Percentiles rank a stretch among this genome's conserved stretches.
phyloP scores from a whole-genome alignment of 176 grass and related monocot species.

The Puya raimondii region DNA sequence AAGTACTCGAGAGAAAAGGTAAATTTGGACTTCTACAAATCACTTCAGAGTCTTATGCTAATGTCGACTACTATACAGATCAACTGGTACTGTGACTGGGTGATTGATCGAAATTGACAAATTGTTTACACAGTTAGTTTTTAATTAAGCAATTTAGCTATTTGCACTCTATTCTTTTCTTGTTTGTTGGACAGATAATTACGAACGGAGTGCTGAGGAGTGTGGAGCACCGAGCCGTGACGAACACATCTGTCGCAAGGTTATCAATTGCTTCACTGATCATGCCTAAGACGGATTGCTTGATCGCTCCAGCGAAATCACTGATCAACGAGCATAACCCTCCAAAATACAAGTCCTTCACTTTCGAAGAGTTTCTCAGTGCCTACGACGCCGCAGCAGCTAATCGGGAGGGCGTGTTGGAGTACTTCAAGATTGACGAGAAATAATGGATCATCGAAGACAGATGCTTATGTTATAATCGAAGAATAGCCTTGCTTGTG shows the following conservation, averaged over 20 bases:
- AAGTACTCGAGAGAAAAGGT: too few species aligned
- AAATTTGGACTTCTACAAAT: too few species aligned
- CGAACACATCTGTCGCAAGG: conserved; percentile 19
- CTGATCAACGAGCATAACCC: conserved; percentile 16
- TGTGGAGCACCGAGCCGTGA: conserved; percentile 31
- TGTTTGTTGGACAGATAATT: conserved; percentile 16
- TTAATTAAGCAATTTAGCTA: too few species aligned
- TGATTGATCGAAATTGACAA: too few species aligned
- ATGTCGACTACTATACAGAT: too few species aligned
- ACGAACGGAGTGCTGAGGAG: conserved; percentile 30
- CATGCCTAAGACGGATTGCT: conserved; percentile 24
- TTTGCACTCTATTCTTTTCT: too few species aligned
- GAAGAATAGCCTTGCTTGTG: too few species aligned
- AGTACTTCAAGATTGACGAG: conserved; percentile 24
- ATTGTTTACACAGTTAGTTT: too few species aligned
- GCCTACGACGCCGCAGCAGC: conserved; percentile 19
- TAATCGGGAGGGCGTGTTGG: conserved; percentile 23
- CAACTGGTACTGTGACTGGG: too few species aligned
- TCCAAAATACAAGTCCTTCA: conserved; percentile 25
- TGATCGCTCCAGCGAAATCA: conserved; percentile 19
- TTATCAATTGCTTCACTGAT: conserved; percentile 28
- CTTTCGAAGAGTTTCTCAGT: conserved; percentile 23
- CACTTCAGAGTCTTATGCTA: too few species aligned
- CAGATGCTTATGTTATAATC: too few species aligned
- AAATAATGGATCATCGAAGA: too few species aligned